Base-by-base conservation (phyloP, 345 rosid species). In the Camelina hispida region DNA sequence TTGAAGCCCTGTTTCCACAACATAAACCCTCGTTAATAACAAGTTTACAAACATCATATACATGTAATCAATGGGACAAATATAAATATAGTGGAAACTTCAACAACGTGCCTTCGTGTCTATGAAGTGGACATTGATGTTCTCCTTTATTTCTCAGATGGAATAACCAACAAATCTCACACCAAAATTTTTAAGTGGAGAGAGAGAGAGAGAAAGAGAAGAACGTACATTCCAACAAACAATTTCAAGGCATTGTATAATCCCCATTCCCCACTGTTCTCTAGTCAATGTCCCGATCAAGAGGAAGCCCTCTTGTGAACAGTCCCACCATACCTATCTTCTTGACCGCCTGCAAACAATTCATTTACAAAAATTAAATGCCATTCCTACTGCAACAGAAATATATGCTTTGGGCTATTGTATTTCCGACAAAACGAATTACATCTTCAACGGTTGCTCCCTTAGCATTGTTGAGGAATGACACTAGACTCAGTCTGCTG, bases 371-470 rank as follows among this genome's bases (percentile, higher is more conserved):
- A 34, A 28, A 18, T 59, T 48, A 1, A 10, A 5, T 59, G 30
- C 15, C 15, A 28, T 13, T 53, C 23, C 22, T 17, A 72, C 9
- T 4, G 22, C 46, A 25, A 15, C 53, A 52, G 10, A 53, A 32
- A 9, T 13, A 51, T 47, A 35, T 5, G 22, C 47, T 47, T 28
- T 65, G 0, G 32, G 44, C 55, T 32, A 12, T 16, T 65, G 32
- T 32, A 48, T 30, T 65, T 7, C 9, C 9, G 5, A 38, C 28
- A 43, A 9, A 62, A 28, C 32, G 16, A 84, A 96, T 82, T 76
- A 93, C 99, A 76, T 95, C 98, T 74, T 94, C 96, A 57, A 87
- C 93, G 20, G 99, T 90, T 55, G 98, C 99, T 17, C 98, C 99
- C 80, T 89, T 95, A n/a, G 99, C 90, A 55, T 93, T 95, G 87